These are phyloP conservation scores for Metschnikowia vanudenii DNA, from an alignment of 805 yeast genomes.

Conservation along the genomic window DNA sequence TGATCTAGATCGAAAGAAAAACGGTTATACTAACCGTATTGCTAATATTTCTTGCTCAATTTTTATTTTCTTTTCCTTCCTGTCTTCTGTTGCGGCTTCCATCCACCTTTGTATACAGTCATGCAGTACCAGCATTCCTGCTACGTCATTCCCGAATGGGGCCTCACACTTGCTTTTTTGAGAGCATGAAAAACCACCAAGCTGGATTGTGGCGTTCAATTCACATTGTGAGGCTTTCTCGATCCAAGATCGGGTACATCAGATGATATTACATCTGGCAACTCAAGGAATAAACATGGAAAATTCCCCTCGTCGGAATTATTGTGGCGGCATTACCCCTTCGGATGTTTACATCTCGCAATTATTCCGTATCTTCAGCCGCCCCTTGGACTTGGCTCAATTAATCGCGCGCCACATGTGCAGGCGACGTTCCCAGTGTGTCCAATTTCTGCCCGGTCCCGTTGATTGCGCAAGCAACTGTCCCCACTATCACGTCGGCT, in stretches of 20 bases:
- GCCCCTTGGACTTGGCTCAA: neutral
- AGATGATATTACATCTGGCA: too few relatives aligned
- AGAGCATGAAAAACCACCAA: too few relatives aligned
- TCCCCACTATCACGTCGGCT: constrained; percentile 4
- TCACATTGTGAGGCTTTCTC: too few relatives aligned
- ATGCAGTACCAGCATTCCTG: constrained; percentile 3
- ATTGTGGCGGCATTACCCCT: too few relatives aligned
- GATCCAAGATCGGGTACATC: too few relatives aligned
- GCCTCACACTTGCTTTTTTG: constrained; percentile 5
- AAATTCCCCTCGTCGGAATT: too few relatives aligned
- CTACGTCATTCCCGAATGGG: constrained; percentile 3
- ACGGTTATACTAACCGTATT: too few relatives aligned
- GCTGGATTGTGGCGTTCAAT: too few relatives aligned
- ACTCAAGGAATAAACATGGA: too few relatives aligned
- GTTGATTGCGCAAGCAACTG: constrained; percentile 12
- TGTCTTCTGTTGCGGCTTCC: constrained; percentile 7
- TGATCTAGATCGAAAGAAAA: too few relatives aligned
- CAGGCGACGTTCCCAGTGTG: too few relatives aligned
- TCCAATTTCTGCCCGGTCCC: neutral
- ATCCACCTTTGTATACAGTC: constrained; percentile 1
- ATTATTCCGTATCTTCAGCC: constrained; percentile 6
- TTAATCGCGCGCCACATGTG: constrained; percentile 1
- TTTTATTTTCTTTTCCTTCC: neutral
- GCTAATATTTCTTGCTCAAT: too few relatives aligned
- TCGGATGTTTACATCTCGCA: constrained; percentile 3